Evolutionary conservation across 2,329 filamentous ascomycete species (phyloP), one percentile per base, ranked within the genome.

Genomic region (Cadophora gregata): DNA sequence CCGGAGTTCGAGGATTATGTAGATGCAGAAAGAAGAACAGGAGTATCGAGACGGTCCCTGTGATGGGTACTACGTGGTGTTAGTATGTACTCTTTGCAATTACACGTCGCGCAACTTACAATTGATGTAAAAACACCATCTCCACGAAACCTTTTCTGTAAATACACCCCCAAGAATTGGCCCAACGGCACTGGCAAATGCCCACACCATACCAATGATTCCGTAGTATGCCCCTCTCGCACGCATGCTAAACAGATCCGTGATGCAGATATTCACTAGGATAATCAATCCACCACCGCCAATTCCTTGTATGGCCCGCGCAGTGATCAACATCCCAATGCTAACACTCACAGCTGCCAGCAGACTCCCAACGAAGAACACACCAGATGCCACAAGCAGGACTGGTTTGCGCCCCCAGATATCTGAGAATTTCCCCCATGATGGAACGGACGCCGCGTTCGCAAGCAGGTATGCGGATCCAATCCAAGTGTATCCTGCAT

Each of bases 401-500:
- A 87, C 80, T 0, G 82, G 82, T 71, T 86, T 86, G 7, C 85
- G 81, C 3, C 85, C 85, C 81, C 82, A 88, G 38, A 88, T 86
- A 68, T 88, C 85, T 1, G 81, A 83, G 42, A 87, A 76, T 67
- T 85, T 86, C 4, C 88, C 90, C 91, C 91, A 93, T 10, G 72
- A 75, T 7, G 90, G 90, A 0, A 85, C 86, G 1, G 83, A 83
- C 0, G 90, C 88, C 0, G 90, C 88, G 73, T 87, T 88, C 19
- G 88, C 89, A 12, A 94, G 85, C 3, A 93, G 81, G 76, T 91
- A 94, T 0, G 91, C 87, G 31, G 85, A 88, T 0, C 91, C 91
- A 67, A 95, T 90, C 92, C 91, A 94, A 16, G 88, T 88, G 78
- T 93, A 94, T 10, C 75, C 75, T 1, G 74, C 74, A 4, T 80